A percentile compares a stretch with the other conserved stretches of the same genome.
Conservation (phyloP, 1,139 yeast species). For the Saccharomyces hybrid region DNA sequence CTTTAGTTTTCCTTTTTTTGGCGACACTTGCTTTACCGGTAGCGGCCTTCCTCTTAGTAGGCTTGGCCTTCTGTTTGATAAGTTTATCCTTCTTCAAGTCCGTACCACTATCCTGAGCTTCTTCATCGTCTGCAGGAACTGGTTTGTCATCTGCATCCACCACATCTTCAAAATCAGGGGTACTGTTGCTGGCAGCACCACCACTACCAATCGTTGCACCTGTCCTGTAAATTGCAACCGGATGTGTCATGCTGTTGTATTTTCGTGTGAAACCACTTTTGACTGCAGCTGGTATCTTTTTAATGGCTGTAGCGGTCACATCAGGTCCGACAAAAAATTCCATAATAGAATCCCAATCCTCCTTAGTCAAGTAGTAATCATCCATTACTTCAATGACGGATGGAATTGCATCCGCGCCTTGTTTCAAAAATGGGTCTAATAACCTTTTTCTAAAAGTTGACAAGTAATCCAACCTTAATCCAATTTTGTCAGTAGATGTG, state of each 20-base stretch:
- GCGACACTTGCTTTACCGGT: conserved; percentile 18
- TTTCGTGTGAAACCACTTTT: conserved; percentile 81
- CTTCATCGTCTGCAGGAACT: conserved; percentile 40
- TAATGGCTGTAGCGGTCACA: conserved; percentile 41
- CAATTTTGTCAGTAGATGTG: conserved; percentile 68
- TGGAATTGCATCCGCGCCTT: conserved; percentile 56
- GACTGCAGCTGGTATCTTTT: conserved; percentile 62
- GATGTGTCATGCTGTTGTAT: conserved; percentile 71
- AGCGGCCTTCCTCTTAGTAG: conserved; percentile 26
- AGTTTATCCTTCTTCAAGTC: conserved; percentile 50
- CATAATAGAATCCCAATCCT: conserved; percentile 83
- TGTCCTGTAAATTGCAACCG: conserved; percentile 66
- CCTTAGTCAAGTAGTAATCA: conserved; percentile 72
- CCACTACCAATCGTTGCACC: conserved; percentile 33
- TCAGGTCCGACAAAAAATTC: conserved; percentile 70
- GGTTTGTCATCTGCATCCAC: conserved; percentile 59
- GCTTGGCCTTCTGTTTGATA: conserved; percentile 41
- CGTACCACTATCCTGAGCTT: conserved; percentile 30
- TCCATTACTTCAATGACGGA: conserved; percentile 68
- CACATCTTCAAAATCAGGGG: conserved; percentile 54
- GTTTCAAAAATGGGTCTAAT: conserved; percentile 45
- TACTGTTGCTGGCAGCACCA: conserved; percentile 32
- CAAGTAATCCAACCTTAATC: conserved; percentile 70
- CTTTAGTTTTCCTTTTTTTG: conserved; percentile 21
- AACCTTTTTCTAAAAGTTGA: conserved; percentile 55